These are phyloP conservation scores for Talaromyces pinophilus DNA, from an alignment of 2,329 filamentous ascomycete genomes.

Conservation along the genomic window DNA sequence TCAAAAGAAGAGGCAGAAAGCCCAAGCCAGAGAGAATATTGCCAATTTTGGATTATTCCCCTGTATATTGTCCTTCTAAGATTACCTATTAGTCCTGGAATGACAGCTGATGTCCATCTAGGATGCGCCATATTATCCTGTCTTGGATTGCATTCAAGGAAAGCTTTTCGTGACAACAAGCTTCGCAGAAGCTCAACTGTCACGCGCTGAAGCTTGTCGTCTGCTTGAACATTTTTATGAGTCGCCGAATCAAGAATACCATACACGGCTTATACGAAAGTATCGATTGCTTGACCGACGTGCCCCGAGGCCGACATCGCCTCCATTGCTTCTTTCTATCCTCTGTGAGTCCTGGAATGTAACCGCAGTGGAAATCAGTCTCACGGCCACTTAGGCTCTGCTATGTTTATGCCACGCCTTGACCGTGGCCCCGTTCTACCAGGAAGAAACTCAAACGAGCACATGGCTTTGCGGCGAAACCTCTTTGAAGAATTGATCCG, in stretches of 20 bases:
- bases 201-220: conserved; percentile 6
- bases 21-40: not conserved
- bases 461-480: not conserved
- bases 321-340: not conserved
- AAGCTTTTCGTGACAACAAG: not conserved
- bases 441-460: not conserved
- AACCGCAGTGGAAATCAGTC: not conserved
- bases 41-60: not conserved
- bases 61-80: not conserved
- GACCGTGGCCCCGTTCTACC: not conserved
- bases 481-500: conserved; percentile 2
- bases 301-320: conserved; percentile 6
- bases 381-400: not conserved
- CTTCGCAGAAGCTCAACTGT: not conserved
- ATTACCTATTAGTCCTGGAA: not conserved
- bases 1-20: conserved; percentile 2
- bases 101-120: not conserved
- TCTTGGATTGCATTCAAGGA: conserved; percentile 6
- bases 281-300: not conserved
- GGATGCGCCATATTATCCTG: not conserved
- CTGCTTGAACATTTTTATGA: conserved; percentile 11
- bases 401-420: conserved; percentile 12
- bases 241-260: conserved; percentile 9
- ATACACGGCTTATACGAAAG: conserved; percentile 3
- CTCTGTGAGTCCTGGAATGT: not conserved